Base-by-base conservation (phyloP, 768 basidiomycete genomes). In the Xerocomus spinulosus region DNA sequence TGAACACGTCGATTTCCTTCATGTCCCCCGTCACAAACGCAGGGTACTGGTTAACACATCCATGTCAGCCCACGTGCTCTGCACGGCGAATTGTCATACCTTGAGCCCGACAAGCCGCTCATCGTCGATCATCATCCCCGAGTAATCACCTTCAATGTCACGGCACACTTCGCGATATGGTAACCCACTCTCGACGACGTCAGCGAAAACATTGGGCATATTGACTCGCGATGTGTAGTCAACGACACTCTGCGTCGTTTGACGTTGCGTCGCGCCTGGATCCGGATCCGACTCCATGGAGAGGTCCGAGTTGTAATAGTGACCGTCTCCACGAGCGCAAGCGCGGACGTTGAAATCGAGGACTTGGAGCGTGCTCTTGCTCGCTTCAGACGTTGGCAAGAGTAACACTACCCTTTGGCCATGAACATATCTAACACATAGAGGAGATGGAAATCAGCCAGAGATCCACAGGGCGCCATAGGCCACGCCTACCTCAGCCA, bases 81-180 rank as follows among this genome's bases (percentile, higher is more conserved):
- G 7, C n/a, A 41, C 17, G 15, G 15, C 26, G 4, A 5, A 37
- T 7, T 4, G n/a, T 9, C 70, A 30, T 43, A 75, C 74, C 63
- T 67, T 67, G 49, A 75, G 46, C 24, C 72, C 71, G 21, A 75
- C 51, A 24, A 75, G 44, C 43, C 72, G 58, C 35, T 70, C 69
- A 23, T 73, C 70, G 46, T 73, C 74, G 24, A 75, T 65, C 70
- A 73, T 73, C 50, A 72, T 54, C 9, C 73, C 73, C 7, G 66
- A 65, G 46, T 71, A 74, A 2, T 57, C 50, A 10, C 58, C 61
- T 33, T 50, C 46, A 8, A 57, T 40, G 15, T 59, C 57, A 24
- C 64, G 45, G 3, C 35, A 48, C 40, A 53, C 57, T 2, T 64
- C 58, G 28, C 58, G 64, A 49, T 69, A 74, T 12, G 73, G 68